These are phyloP conservation scores for Phaeosphaeria sp. DNA, from an alignment of 2,329 filamentous ascomycete species.

Conservation along the genomic window DNA sequence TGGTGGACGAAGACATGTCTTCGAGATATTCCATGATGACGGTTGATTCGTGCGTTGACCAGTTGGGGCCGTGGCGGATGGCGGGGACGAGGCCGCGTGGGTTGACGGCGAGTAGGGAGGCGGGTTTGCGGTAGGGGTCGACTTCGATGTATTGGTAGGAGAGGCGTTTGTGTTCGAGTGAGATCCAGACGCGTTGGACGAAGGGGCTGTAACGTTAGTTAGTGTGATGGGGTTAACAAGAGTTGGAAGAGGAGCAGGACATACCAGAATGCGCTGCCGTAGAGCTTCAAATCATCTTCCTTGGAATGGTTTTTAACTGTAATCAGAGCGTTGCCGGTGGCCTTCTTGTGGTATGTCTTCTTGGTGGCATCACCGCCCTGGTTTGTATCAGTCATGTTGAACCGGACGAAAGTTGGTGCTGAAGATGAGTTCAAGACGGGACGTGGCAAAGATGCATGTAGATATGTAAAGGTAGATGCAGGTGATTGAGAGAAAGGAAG, in stretches of 20 bases:
- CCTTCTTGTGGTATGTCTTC: constrained; percentile 75
- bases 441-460: constrained; percentile 1
- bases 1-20: constrained; percentile 64
- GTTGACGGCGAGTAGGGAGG: constrained; percentile 75
- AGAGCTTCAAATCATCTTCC: constrained; percentile 76
- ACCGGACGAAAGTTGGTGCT: constrained; percentile 11
- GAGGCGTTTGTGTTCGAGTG: constrained; percentile 78
- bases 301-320: constrained; percentile 75
- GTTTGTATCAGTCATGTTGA: constrained; percentile 57
- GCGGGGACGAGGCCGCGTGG: constrained; percentile 78
- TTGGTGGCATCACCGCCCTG: constrained; percentile 57
- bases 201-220: constrained; percentile 68
- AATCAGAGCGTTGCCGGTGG: constrained; percentile 71
- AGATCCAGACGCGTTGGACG: constrained; percentile 88
- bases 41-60: constrained; percentile 81
- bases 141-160: constrained; percentile 87
- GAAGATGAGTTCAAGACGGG: neutral
- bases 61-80: constrained; percentile 74
- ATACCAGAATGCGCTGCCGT: constrained; percentile 84
- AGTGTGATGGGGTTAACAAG: constrained; percentile 6
- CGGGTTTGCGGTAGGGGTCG: constrained; percentile 78
- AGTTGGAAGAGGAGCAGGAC: constrained; percentile 22
- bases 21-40: constrained; percentile 91
- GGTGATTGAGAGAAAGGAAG: neutral
- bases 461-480: neutral